Evolutionary conservation across 768 basidiomycete species (phyloP), one percentile per base, ranked within the genome.

Genomic region (Pleurotus pulmonarius): DNA sequence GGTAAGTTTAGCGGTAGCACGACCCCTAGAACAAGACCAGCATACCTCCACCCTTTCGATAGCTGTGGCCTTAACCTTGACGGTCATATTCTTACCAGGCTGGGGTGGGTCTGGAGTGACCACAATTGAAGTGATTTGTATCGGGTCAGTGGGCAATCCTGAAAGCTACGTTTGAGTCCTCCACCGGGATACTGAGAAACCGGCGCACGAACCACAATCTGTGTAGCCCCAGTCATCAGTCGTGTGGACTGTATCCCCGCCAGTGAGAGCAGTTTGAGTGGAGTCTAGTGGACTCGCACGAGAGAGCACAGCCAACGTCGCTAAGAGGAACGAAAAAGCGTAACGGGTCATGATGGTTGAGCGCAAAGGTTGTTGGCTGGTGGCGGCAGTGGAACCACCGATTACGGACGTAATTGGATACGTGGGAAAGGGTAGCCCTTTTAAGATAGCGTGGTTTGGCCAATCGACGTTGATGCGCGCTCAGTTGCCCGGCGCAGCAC

Each of bases 41-140:
- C 74, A 25, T 58, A 95, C 95, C 75, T 89, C 78, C 59, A 98
- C 84, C 4, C 63, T 68, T 55, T 85, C 69, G 5, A 69, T 61
- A 2, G 86, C 89, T 2, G 63, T 65, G 3, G 86, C 96, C 5
- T 75, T 74, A 15, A 90, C 95, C 3, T 73, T 87, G 59, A 99
- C 87, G n/a, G 92, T 95, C 63, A 99, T 72, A 62, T 93, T 80
- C 65, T 91, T 63, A 3, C 97, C 97, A 3, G 94, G 92, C 63
- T 83, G 67, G 1, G 97, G 97, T 29, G 96, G 95, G 65, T 98
- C 92, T 0, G 97, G 97, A 13, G 73, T 79, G 39, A 98, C 75
- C 2, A 66, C 56, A 56, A 98, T 86, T n/a, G 82, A 86, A 16
- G 89, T 64, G 53, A 98, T 74, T 61, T 87, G 79, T 57, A 92